Evolutionary conservation across 331 rosid species (phyloP).

Genomic region (Pyracantha coccinea): DNA sequence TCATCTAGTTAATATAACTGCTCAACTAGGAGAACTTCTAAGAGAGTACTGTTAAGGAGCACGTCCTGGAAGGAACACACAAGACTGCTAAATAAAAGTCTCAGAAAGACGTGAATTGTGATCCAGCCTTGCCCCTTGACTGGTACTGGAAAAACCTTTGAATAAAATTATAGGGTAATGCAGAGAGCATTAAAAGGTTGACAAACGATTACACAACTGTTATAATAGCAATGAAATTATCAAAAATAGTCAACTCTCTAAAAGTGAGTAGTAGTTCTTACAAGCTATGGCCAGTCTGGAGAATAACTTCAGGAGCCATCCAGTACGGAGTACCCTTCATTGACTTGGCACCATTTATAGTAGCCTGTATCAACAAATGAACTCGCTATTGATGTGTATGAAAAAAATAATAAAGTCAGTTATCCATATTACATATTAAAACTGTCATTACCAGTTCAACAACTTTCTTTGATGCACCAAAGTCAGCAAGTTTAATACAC

Average conservation of each 20-base stretch:
- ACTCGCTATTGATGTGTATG: constrained; percentile 1
- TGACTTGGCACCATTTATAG: constrained; percentile 67
- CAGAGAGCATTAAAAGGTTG: background rate
- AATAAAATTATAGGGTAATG: background rate
- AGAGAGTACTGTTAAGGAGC: background rate
- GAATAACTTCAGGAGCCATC: constrained; percentile 85
- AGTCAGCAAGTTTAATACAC: constrained; percentile 79
- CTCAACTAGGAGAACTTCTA: background rate
- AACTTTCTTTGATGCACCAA: constrained; percentile 81
- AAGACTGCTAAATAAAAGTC: background rate
- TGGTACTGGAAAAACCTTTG: background rate
- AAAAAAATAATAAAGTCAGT: constrained; percentile 5
- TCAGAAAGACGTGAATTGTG: background rate
- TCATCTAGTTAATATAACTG: background rate
- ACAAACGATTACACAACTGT: background rate
- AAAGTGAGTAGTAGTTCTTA: constrained; percentile 26
- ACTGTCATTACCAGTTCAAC: constrained; percentile 55
- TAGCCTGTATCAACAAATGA: constrained; percentile 47
- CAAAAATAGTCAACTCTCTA: background rate
- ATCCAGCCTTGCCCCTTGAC: too few relatives aligned
- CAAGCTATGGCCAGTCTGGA: constrained; percentile 83
- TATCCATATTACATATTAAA: background rate
- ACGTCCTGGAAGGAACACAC: background rate
- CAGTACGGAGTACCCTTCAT: constrained; percentile 88
- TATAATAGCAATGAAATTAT: background rate